These are phyloP conservation scores for Eimeria maxima DNA, from an alignment of 169 alveolate genomes.

Conservation along the genomic window DNA sequence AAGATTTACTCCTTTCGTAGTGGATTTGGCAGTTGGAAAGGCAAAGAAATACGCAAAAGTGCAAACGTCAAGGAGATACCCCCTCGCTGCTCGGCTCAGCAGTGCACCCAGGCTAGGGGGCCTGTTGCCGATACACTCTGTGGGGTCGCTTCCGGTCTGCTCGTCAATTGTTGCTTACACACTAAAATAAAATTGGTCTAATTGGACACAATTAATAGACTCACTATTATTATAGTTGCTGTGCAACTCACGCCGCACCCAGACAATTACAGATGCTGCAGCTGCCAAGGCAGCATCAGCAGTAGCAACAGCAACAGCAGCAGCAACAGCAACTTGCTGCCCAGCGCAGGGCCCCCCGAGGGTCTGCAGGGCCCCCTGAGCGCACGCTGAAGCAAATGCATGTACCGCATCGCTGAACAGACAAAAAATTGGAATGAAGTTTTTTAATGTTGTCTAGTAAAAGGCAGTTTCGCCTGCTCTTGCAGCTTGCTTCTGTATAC, in stretches of 20 bases:
- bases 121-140: slow-evolving; percentile 6
- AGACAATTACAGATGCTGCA: neutral
- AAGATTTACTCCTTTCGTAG: neutral
- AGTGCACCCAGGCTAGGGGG: neutral
- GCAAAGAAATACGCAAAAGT: too few species aligned
- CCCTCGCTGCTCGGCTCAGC: neutral
- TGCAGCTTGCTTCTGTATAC: neutral
- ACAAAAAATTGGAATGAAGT: neutral
- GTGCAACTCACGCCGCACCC: neutral
- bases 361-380: neutral
- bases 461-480: neutral
- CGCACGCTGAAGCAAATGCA: neutral
- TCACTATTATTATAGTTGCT: neutral
- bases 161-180: neutral
- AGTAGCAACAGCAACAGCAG: neutral
- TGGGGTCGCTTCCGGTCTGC: slow-evolving; percentile 39
- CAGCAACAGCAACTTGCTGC: neutral
- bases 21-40: neutral
- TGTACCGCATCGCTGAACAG: neutral
- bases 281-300: neutral
- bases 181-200: neutral
- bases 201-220: neutral
- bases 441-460: neutral
- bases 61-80: neutral
- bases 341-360: neutral